Percentiles rank a stretch among this genome's conserved stretches.
phyloP scores from a whole-genome alignment of 805 yeast genomes.

The Metschnikowia vanudenii region DNA sequence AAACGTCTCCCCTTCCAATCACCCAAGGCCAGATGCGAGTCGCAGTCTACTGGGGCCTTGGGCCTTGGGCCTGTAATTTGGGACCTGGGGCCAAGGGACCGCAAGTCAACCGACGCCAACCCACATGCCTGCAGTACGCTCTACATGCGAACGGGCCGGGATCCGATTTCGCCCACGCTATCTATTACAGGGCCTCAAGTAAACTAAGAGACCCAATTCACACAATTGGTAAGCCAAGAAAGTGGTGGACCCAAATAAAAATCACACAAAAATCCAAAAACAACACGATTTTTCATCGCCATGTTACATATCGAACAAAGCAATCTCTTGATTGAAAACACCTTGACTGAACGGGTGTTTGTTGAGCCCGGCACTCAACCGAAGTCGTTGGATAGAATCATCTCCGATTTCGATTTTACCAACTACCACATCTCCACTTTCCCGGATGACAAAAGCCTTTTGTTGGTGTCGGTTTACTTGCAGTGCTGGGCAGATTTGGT shows the following conservation, averaged over 20 bases:
- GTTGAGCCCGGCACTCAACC: conserved; percentile 31
- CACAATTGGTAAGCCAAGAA: no score
- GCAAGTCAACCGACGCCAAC: background rate
- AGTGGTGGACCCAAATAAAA: no score
- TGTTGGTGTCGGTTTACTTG: conserved; percentile 67
- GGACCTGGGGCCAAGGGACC: background rate
- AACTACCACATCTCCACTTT: conserved; percentile 86
- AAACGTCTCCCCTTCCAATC: no score
- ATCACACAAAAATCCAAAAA: background rate
- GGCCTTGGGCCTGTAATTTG: no score
- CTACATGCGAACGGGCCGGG: background rate
- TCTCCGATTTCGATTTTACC: conserved; percentile 95
- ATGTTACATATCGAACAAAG: conserved; percentile 88
- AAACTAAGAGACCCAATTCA: no score
- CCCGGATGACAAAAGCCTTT: conserved; percentile 63
- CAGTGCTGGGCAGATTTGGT: conserved; percentile 75
- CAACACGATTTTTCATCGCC: background rate
- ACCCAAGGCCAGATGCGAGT: no score
- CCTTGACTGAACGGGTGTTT: conserved; percentile 68
- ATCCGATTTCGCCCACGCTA: background rate
- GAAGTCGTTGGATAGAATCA: conserved; percentile 72
- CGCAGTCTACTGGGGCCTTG: no score
- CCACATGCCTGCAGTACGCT: background rate
- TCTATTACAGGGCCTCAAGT: background rate
- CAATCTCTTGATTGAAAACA: conserved; percentile 77